Conservation (phyloP, 169 alveolate species). For the Eimeria necatrix region DNA sequence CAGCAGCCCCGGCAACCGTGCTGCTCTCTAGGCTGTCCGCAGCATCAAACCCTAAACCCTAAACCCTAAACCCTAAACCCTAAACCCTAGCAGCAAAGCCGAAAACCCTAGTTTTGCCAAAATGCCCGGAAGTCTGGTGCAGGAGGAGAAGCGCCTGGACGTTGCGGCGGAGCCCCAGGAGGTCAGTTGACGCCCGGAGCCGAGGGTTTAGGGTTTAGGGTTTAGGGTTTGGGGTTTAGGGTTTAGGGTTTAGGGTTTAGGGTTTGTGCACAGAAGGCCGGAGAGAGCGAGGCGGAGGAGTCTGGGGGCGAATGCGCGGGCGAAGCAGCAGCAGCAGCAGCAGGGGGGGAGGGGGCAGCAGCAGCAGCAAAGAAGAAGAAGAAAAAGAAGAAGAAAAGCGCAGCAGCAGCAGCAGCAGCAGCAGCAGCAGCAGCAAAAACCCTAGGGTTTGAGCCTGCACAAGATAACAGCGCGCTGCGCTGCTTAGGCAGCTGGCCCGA, state of each 20-base stretch:
- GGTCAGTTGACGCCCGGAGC: background rate
- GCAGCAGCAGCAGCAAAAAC: conserved; percentile 61
- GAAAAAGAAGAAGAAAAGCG: conserved; percentile 79
- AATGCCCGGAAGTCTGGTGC: conserved; percentile 61
- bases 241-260: conserved; percentile 54
- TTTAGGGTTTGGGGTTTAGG: conserved; percentile 30
- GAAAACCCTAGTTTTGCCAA: background rate
- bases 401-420: conserved; percentile 22
- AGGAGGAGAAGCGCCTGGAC: conserved; percentile 49
- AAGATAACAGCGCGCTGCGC: conserved; percentile 86
- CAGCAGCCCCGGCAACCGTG: conserved; percentile 5
- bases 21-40: background rate
- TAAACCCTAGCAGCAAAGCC: background rate
- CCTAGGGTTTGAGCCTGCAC: conserved; percentile 75
- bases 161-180: conserved; percentile 45
- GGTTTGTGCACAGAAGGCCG: background rate
- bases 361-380: conserved; percentile 75
- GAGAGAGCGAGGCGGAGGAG: conserved; percentile 2
- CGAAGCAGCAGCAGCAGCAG: conserved; percentile 43
- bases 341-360: conserved; percentile 34
- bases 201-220: background rate
- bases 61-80: conserved; percentile 1
- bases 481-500: conserved; percentile 87
- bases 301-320: background rate
- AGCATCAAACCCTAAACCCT: background rate